A percentile compares a stretch with the other conserved stretches of the same genome.
Conservation (phyloP, 257 asterid species). For the Plantago major region DNA sequence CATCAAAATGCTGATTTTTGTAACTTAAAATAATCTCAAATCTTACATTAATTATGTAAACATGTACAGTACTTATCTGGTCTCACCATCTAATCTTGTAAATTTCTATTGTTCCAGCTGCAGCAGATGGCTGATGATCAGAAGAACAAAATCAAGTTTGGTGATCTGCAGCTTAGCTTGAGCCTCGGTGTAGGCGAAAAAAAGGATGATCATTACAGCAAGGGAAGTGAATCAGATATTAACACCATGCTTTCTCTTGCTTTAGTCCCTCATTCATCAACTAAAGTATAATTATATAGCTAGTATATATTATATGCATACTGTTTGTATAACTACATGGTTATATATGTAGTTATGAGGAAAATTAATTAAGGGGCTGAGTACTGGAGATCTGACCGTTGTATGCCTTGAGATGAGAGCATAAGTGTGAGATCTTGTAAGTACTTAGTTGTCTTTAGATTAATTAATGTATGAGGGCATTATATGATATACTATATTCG, state of each 20-base stretch:
- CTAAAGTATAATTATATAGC: slow-evolving; percentile 14
- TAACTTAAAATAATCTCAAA: no score
- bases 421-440: slow-evolving; percentile 60
- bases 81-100: no score
- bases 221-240: slow-evolving; percentile 42
- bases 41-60: no score
- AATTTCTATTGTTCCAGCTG: no score
- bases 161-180: slow-evolving; percentile 54
- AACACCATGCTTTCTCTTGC: slow-evolving; percentile 83
- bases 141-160: slow-evolving; percentile 13
- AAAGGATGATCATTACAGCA: slow-evolving; percentile 26
- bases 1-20: no score
- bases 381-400: slow-evolving; percentile 68
- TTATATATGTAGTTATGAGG: background rate
- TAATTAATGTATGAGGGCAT: background rate
- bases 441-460: slow-evolving; percentile 38
- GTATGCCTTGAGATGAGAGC: slow-evolving; percentile 34
- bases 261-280: slow-evolving; percentile 31
- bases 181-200: slow-evolving; percentile 31
- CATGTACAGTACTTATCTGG: no score
- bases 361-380: slow-evolving; percentile 31
- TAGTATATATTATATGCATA: background rate
- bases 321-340: background rate
- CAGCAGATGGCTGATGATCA: slow-evolving; percentile 42
- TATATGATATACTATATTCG: background rate